These are phyloP conservation scores for Carnegiea gigantea DNA, from an alignment of 179 eudicot species.

Conservation along the genomic window DNA sequence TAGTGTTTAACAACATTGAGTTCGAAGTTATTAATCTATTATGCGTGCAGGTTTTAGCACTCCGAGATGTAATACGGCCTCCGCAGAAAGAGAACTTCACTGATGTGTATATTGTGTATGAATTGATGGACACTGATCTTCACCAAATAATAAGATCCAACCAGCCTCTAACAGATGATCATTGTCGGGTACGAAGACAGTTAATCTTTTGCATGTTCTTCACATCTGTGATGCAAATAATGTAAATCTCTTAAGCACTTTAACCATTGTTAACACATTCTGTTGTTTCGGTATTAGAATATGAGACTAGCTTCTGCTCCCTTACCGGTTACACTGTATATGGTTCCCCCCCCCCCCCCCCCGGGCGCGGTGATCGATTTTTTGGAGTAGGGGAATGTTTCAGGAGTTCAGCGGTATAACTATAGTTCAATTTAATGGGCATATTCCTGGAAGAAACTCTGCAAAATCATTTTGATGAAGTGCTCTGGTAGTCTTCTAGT, in stretches of 20 bases:
- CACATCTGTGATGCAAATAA: background rate
- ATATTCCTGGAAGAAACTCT: background rate
- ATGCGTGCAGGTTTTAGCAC: constrained; percentile 56
- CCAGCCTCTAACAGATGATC: constrained; percentile 75
- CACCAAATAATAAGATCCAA: constrained; percentile 79
- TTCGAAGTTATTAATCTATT: background rate
- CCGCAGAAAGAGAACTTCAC: constrained; percentile 77
- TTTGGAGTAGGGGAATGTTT: background rate
- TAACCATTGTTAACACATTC: background rate
- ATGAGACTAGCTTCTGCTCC: background rate
- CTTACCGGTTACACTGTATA: background rate
- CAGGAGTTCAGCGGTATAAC: background rate
- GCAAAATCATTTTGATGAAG: background rate
- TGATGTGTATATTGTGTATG: constrained; percentile 84
- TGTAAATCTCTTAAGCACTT: background rate
- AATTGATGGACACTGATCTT: constrained; percentile 93
- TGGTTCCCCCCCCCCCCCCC: background rate
- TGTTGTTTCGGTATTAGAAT: background rate
- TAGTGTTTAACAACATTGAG: background rate
- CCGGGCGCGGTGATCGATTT: background rate
- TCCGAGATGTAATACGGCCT: constrained; percentile 76
- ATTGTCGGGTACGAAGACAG: constrained; percentile 69
- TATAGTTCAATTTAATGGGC: background rate
- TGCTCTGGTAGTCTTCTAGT: background rate
- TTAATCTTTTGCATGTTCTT: background rate